phyloP scores from a whole-genome alignment of 2,329 filamentous ascomycete genomes.

The Colletotrichum scovillei region DNA sequence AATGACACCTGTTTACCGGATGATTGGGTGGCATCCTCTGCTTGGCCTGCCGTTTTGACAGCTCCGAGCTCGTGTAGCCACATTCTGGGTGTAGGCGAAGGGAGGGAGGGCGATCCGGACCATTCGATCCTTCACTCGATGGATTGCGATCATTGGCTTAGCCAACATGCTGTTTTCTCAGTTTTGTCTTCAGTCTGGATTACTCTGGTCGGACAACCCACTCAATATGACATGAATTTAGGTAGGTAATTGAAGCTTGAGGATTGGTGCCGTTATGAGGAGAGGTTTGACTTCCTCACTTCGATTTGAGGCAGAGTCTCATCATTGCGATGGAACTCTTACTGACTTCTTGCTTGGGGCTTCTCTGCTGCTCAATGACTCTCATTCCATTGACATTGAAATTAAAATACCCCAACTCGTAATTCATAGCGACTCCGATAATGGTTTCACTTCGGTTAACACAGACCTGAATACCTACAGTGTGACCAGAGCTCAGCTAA shows the following conservation, averaged over 20 bases:
- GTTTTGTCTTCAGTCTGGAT: not conserved
- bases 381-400: too few relatives aligned
- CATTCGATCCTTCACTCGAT: conserved; percentile 1
- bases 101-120: not conserved
- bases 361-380: too few relatives aligned
- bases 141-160: conserved; percentile 9
- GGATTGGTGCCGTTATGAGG: not conserved
- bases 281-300: not conserved
- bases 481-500: not conserved
- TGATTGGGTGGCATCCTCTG: conserved; percentile 7
- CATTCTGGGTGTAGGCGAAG: not conserved
- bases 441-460: too few relatives aligned
- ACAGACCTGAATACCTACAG: not conserved
- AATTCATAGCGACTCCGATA: too few relatives aligned
- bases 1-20: conserved; percentile 18
- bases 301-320: too few relatives aligned
- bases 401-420: too few relatives aligned
- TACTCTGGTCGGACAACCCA: accelerated
- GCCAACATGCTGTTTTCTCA: not conserved
- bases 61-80: not conserved
- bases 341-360: too few relatives aligned
- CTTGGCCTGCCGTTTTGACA: not conserved
- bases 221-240: too few relatives aligned
- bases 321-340: too few relatives aligned
- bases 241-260: too few relatives aligned